phyloP scores from a whole-genome alignment of 495 filamentous ascomycete species.

The Tetracladium setigerum region DNA sequence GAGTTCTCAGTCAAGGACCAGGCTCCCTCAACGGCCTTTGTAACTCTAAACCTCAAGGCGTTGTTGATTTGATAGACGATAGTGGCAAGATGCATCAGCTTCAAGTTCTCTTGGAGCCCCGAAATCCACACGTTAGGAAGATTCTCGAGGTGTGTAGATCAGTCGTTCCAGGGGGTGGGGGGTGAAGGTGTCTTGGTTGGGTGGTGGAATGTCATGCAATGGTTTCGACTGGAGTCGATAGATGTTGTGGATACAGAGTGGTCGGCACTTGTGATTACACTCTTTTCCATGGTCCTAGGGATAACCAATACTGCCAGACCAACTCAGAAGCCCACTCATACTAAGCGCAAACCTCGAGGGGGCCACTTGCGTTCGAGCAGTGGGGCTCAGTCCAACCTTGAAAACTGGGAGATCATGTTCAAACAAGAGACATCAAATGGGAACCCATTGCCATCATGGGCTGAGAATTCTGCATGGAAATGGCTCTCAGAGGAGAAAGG shows the following conservation, averaged over 20 bases:
- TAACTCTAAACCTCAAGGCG: constrained; percentile 42
- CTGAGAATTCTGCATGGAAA: constrained; percentile 58
- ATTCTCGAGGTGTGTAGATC: constrained; percentile 54
- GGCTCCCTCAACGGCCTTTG: constrained; percentile 35
- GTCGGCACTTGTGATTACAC: constrained; percentile 64
- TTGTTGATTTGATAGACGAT: constrained; percentile 57
- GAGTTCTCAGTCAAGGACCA: constrained; percentile 42
- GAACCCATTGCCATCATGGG: constrained; percentile 42
- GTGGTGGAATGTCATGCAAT: constrained; percentile 73
- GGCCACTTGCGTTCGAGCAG: constrained; percentile 51
- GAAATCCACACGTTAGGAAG: constrained; percentile 48
- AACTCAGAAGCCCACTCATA: constrained; percentile 21
- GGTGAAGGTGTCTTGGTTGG: constrained; percentile 58
- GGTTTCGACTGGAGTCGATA: constrained; percentile 46
- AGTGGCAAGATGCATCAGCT: constrained; percentile 55
- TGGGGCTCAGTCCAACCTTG: constrained; percentile 39
- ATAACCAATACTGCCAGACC: constrained; percentile 1
- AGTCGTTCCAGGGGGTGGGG: constrained; percentile 48
- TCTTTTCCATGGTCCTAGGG: constrained; percentile 54
- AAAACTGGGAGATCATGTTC: constrained; percentile 57
- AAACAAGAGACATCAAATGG: constrained; percentile 37
- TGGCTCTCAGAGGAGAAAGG: constrained; percentile 59
- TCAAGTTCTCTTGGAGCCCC: constrained; percentile 57
- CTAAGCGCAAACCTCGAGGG: constrained; percentile 25
- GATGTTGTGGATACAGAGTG: constrained; percentile 60